These are phyloP conservation scores for Serendipita indica DNA, from an alignment of 768 basidiomycete species.

Conservation along the genomic window DNA sequence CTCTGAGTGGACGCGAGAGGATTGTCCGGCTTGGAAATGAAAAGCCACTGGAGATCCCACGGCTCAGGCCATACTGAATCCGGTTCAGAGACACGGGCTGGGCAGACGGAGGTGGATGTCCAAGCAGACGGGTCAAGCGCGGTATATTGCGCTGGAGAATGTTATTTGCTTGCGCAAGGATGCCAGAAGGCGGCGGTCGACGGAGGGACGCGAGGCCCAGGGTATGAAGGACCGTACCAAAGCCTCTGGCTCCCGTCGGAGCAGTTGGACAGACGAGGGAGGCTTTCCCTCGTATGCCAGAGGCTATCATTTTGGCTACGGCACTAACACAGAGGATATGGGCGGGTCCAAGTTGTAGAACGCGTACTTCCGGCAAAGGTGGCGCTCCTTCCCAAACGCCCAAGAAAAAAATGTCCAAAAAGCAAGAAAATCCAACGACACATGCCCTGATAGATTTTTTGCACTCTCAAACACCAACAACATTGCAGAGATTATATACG, in stretches of 20 bases:
- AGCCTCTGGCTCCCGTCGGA: neutral
- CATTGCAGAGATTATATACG: constrained; percentile 65
- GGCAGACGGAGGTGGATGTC: neutral
- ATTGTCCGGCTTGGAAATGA: constrained; percentile 13
- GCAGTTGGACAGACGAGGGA: neutral
- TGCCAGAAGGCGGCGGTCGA: neutral
- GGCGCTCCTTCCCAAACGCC: neutral
- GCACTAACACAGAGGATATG: neutral
- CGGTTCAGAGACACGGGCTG: neutral
- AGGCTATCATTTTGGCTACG: neutral
- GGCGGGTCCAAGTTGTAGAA: neutral
- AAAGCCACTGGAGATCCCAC: neutral
- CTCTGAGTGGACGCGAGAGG: constrained; percentile 10
- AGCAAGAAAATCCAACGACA: neutral
- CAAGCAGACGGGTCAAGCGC: neutral
- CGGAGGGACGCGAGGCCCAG: neutral
- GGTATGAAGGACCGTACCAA: neutral
- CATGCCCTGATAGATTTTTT: constrained; percentile 67
- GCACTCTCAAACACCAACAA: constrained; percentile 62
- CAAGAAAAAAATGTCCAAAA: neutral
- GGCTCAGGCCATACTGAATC: neutral
- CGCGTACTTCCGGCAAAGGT: neutral
- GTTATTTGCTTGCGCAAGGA: neutral
- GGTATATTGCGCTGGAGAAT: neutral
- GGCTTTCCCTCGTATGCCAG: neutral